phyloP scores from a whole-genome alignment of 495 filamentous ascomycete species.

The Platismatia glauca region DNA sequence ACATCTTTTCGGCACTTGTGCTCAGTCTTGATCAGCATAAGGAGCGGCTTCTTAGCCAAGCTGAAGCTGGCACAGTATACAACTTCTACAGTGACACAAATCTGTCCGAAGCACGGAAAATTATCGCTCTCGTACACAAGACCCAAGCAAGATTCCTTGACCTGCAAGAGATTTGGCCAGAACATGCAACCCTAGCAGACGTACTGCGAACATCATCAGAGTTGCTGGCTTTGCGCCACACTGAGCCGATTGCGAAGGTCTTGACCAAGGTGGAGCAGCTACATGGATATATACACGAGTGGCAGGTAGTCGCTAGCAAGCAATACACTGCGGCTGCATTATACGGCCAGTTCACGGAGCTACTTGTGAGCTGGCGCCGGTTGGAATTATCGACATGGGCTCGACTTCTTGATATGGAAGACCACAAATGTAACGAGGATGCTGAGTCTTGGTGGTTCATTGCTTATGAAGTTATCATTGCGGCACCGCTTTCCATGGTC shows the following conservation, averaged over 20 bases:
- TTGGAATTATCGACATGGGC: slow-evolving; percentile 90
- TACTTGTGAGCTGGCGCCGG: slow-evolving; percentile 78
- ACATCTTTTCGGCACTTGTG: slow-evolving; percentile 56
- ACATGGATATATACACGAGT: slow-evolving; percentile 74
- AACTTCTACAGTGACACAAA: slow-evolving; percentile 88
- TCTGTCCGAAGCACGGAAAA: slow-evolving; percentile 57
- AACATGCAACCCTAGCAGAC: slow-evolving; percentile 66
- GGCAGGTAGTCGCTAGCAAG: slow-evolving; percentile 82
- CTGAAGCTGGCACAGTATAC: slow-evolving; percentile 41
- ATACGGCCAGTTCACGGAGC: slow-evolving; percentile 64
- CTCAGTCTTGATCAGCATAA: slow-evolving; percentile 52
- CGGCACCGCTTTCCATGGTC: slow-evolving; percentile 55
- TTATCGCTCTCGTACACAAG: slow-evolving; percentile 55
- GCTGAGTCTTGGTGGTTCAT: slow-evolving; percentile 95
- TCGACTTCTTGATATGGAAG: slow-evolving; percentile 77
- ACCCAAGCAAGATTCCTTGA: slow-evolving; percentile 60
- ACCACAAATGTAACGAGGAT: slow-evolving; percentile 59
- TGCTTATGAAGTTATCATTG: slow-evolving; percentile 79
- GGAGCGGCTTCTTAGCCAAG: slow-evolving; percentile 41
- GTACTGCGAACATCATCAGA: slow-evolving; percentile 65
- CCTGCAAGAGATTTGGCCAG: slow-evolving; percentile 60
- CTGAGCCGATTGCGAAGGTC: slow-evolving; percentile 78
- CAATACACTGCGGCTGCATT: slow-evolving; percentile 58
- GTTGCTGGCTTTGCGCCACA: slow-evolving; percentile 61
- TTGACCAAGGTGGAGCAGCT: slow-evolving; percentile 78